A percentile compares a stretch with the other conserved stretches of the same genome.
Conservation (phyloP, 257 asterid species). For the Anisodus acutangulus region DNA sequence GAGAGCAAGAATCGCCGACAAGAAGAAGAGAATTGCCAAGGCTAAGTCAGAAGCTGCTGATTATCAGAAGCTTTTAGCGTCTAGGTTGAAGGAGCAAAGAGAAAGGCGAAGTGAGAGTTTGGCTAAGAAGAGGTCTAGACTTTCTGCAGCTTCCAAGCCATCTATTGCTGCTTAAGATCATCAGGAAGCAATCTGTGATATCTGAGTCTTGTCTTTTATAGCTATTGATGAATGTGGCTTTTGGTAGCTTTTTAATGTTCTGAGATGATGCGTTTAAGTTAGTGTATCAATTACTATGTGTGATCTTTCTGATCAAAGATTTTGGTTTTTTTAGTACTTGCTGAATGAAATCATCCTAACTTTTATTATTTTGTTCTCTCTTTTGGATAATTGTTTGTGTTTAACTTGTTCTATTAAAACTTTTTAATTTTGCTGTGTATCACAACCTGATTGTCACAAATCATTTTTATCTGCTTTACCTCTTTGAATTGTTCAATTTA, state of each 20-base stretch:
- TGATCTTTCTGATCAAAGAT: conserved; percentile 29
- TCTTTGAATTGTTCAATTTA: neutral
- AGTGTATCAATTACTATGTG: conserved; percentile 17
- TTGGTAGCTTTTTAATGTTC: neutral
- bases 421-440: neutral
- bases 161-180: conserved; percentile 21
- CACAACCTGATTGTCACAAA: neutral
- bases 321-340: conserved; percentile 18
- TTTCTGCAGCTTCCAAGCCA: conserved; percentile 27
- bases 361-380: neutral
- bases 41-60: conserved; percentile 26
- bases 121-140: conserved; percentile 29
- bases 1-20: conserved; percentile 29
- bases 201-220: neutral
- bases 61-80: conserved; percentile 21
- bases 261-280: neutral
- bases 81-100: conserved; percentile 30
- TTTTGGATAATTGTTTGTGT: neutral
- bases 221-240: conserved; percentile 21
- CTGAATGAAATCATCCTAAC: conserved; percentile 20
- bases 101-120: conserved; percentile 30
- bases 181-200: neutral
- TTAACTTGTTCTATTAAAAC: neutral
- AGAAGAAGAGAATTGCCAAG: conserved; percentile 31
- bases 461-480: neutral